Conservation (phyloP, 768 basidiomycete genomes). For the Termitomyces sp. region DNA sequence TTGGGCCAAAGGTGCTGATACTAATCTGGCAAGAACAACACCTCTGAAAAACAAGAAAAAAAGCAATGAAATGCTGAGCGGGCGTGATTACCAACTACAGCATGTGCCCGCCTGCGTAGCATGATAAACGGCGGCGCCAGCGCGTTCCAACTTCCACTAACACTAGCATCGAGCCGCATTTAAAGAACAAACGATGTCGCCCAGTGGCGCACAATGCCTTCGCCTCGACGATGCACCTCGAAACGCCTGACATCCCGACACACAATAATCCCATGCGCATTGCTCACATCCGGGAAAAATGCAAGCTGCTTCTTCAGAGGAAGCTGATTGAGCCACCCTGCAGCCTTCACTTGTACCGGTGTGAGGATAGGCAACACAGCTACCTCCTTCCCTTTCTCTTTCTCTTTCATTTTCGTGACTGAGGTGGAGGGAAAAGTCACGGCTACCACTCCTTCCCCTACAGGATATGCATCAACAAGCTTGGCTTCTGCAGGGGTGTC, state of each 20-base stretch:
- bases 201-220: constrained; percentile 70
- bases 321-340: constrained; percentile 59
- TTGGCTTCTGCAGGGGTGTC: constrained; percentile 21
- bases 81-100: no score
- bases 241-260: constrained; percentile 65
- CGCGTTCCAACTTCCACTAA: no score
- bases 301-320: constrained; percentile 71
- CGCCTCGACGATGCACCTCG: constrained; percentile 53
- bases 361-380: constrained; percentile 46
- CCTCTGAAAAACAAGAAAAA: no score
- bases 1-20: no score
- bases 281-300: constrained; percentile 55
- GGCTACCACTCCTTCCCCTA: background rate
- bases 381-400: background rate
- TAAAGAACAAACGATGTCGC: constrained; percentile 4
- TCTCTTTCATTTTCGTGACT: background rate
- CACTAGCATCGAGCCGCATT: no score
- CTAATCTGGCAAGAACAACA: no score
- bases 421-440: background rate
- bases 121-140: no score
- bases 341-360: constrained; percentile 54
- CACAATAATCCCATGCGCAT: constrained; percentile 72
- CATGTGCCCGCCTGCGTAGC: no score
- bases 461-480: constrained; percentile 2
- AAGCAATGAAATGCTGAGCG: no score